Percentiles rank a stretch among this genome's conserved stretches.
phyloP scores from a whole-genome alignment of 2,329 filamentous ascomycete genomes.

The Fusarium sp. region DNA sequence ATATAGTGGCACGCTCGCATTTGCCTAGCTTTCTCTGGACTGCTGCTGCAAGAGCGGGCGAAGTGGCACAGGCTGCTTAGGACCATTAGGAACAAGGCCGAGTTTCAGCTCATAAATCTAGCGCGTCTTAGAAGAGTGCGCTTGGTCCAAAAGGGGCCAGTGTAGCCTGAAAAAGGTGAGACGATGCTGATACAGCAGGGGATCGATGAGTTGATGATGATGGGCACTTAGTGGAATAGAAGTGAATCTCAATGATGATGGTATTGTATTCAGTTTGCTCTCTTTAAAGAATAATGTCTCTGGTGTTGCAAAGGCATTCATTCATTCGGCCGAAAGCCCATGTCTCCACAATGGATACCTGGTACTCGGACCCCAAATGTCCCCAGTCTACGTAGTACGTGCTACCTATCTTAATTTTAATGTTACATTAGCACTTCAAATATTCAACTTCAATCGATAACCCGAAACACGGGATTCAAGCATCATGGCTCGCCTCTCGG shows the following conservation, averaged over 20 bases:
- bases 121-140: conserved; percentile 20
- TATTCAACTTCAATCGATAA: neutral
- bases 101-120: conserved; percentile 40
- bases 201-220: neutral
- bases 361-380: conserved; percentile 4
- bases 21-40: conserved; percentile 35
- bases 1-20: conserved; percentile 43
- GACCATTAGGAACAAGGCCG: conserved; percentile 24
- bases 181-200: conserved; percentile 2
- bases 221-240: too few species aligned
- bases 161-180: conserved; percentile 16
- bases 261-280: too few species aligned
- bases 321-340: conserved; percentile 1
- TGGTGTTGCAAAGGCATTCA: neutral
- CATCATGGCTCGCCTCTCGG: conserved; percentile 69
- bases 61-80: conserved; percentile 29
- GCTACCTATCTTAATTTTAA: conserved; percentile 1
- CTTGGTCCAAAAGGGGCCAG: conserved; percentile 22
- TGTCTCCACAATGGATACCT: conserved; percentile 28
- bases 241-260: too few species aligned
- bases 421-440: conserved; percentile 23
- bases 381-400: neutral
- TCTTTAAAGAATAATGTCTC: neutral
- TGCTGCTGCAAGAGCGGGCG: conserved; percentile 37
- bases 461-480: neutral